These are phyloP conservation scores for Fusarium drepaniforme DNA, from an alignment of 2,329 filamentous ascomycete species.

Conservation along the genomic window DNA sequence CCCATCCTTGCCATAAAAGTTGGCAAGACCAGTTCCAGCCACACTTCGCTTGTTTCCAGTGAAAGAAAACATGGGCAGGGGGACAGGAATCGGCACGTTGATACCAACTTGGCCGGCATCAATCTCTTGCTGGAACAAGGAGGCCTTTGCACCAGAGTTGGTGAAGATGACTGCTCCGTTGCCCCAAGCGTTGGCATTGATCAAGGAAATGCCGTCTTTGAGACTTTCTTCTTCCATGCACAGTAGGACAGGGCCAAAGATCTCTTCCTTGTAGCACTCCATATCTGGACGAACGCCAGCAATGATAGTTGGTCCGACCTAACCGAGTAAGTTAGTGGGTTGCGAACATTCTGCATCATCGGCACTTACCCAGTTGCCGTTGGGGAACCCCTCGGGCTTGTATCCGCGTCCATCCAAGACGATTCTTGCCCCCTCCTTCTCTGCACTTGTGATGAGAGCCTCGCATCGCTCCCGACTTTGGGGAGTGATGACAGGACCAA, in stretches of 20 bases:
- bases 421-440: slow-evolving; percentile 81
- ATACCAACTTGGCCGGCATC: slow-evolving; percentile 86
- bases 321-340: not conserved
- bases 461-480: slow-evolving; percentile 81
- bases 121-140: slow-evolving; percentile 79
- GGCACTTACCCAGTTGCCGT: slow-evolving; percentile 68
- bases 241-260: slow-evolving; percentile 84
- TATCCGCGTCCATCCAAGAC: slow-evolving; percentile 81
- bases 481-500: slow-evolving; percentile 81
- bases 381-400: slow-evolving; percentile 76
- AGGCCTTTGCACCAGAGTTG: slow-evolving; percentile 76
- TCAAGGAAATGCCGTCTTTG: slow-evolving; percentile 80
- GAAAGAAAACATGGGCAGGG: slow-evolving; percentile 73
- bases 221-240: slow-evolving; percentile 79
- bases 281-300: slow-evolving; percentile 79
- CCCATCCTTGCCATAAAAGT: slow-evolving; percentile 4
- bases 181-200: slow-evolving; percentile 85
- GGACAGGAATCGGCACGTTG: slow-evolving; percentile 79
- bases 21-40: not conserved
- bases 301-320: slow-evolving; percentile 81
- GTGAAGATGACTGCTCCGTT: slow-evolving; percentile 87
- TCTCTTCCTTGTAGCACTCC: slow-evolving; percentile 84
- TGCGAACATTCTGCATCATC: accelerated
- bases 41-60: slow-evolving; percentile 66
- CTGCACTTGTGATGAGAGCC: slow-evolving; percentile 76